A percentile compares a stretch with the other conserved stretches of the same genome.
Conservation (phyloP, 1,139 yeast species). For the Kodamaea derodonti region DNA sequence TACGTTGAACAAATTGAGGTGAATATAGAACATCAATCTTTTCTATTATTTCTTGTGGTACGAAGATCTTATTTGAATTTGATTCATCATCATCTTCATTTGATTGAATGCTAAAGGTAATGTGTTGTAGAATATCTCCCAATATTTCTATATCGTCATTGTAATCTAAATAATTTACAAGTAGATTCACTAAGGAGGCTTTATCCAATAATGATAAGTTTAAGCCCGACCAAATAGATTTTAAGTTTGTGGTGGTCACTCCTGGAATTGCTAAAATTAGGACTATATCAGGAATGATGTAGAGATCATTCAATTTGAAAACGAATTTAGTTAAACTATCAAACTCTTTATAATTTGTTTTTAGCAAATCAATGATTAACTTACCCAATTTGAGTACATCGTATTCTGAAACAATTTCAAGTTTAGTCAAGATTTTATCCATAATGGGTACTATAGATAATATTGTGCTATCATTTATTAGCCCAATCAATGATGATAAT, state of each 20-base stretch:
- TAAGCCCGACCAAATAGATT: neutral
- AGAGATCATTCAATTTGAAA: slow-evolving; percentile 15
- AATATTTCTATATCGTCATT: slow-evolving; percentile 3
- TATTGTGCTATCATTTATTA: neutral
- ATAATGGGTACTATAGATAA: neutral
- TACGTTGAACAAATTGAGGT: slow-evolving; percentile 19
- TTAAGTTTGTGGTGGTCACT: neutral
- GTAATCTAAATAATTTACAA: slow-evolving; percentile 11
- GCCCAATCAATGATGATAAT: neutral
- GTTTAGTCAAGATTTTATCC: neutral
- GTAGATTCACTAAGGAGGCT: slow-evolving; percentile 9
- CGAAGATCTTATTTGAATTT: slow-evolving; percentile 4
- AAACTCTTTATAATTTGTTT: neutral
- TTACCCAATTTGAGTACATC: neutral
- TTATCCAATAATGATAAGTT: slow-evolving; percentile 1
- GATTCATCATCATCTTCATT: slow-evolving; percentile 1
- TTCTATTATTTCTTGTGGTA: slow-evolving; percentile 6
- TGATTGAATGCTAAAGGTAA: neutral
- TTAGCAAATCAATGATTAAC: neutral
- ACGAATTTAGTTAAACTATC: slow-evolving; percentile 8
- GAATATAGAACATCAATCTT: slow-evolving; percentile 20
- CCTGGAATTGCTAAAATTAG: slow-evolving; percentile 2
- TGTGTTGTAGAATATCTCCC: slow-evolving; percentile 3
- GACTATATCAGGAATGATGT: slow-evolving; percentile 6
- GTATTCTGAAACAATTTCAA: neutral